Percentiles rank a stretch among this genome's conserved stretches.
These are phyloP conservation scores for Boletus edulis DNA, from an alignment of 768 basidiomycete species.

Conservation along the genomic window DNA sequence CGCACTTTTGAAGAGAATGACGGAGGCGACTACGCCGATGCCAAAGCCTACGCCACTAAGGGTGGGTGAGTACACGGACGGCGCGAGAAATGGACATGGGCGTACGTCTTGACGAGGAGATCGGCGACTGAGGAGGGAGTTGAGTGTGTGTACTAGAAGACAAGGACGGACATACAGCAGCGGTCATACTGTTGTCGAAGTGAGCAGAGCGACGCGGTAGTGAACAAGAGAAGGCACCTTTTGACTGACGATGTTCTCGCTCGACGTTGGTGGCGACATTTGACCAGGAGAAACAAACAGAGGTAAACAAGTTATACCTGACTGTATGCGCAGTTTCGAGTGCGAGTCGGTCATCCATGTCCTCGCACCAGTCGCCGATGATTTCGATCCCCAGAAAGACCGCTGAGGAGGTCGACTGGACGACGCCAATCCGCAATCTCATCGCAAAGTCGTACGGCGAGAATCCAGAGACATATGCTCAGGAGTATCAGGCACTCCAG, in stretches of 20 bases:
- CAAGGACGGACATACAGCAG: constrained; percentile 63
- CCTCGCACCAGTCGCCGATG: constrained; percentile 82
- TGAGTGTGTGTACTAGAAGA: not conserved
- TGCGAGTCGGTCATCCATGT: constrained; percentile 39
- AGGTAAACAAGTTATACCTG: constrained; percentile 9
- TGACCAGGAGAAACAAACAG: constrained; percentile 23
- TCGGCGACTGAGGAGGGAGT: constrained; percentile 57
- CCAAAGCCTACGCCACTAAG: constrained; percentile 84
- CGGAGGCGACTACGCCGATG: constrained; percentile 83
- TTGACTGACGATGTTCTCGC: constrained; percentile 86
- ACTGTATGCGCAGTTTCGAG: not conserved
- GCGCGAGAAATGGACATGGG: constrained; percentile 4
- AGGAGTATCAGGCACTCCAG: constrained; percentile 83
- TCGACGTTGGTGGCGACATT: constrained; percentile 69
- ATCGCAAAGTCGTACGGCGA: constrained; percentile 94
- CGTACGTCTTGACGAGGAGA: constrained; percentile 83
- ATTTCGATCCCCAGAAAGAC: constrained; percentile 90
- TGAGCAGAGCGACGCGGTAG: not conserved
- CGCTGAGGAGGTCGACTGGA: constrained; percentile 98
- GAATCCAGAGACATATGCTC: constrained; percentile 81
- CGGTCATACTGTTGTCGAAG: constrained; percentile 65
- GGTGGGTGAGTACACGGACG: constrained; percentile 6
- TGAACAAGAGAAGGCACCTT: constrained; percentile 52
- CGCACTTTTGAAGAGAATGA: constrained; percentile 89
- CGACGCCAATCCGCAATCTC: constrained; percentile 76